Percentiles rank a stretch among this genome's conserved stretches.
These are phyloP conservation scores for Crithidia fasciculata DNA, from an alignment of 208 protist species.

Conservation along the genomic window DNA sequence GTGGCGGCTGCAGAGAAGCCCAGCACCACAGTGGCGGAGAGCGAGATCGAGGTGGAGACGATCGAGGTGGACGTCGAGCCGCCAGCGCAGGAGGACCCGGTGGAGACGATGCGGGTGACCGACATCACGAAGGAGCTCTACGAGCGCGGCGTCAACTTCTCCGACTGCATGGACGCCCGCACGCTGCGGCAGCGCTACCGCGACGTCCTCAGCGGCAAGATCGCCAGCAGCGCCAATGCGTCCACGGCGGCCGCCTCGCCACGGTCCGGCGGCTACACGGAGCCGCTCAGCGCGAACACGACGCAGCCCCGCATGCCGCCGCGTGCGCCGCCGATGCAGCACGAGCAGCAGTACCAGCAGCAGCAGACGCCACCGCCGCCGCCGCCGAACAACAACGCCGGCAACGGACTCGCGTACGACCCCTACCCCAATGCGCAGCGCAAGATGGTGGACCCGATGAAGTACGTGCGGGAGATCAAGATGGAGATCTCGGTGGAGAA, in stretches of 20 bases:
- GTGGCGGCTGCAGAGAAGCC: background rate
- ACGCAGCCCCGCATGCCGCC: conserved; percentile 49
- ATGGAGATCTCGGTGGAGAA: conserved; percentile 84
- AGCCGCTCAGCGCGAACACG: conserved; percentile 38
- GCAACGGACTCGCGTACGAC: conserved; percentile 72
- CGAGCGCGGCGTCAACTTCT: conserved; percentile 88
- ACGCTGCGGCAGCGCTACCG: conserved; percentile 86
- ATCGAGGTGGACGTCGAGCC: conserved; percentile 87
- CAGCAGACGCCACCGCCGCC: conserved; percentile 25
- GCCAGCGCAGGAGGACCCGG: conserved; percentile 35
- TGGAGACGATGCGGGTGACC: conserved; percentile 82
- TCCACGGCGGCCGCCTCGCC: background rate
- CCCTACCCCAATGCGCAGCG: conserved; percentile 90
- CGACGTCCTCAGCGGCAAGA: conserved; percentile 76
- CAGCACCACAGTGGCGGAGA: conserved; percentile 16
- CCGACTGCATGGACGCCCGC: conserved; percentile 86
- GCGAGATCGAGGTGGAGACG: conserved; percentile 86
- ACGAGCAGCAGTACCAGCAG: conserved; percentile 44
- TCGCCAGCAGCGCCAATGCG: conserved; percentile 20
- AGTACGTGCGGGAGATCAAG: conserved; percentile 89
- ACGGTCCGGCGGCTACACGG: conserved; percentile 27
- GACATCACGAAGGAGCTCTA: conserved; percentile 92
- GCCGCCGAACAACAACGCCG: conserved; percentile 52
- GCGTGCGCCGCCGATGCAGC: conserved; percentile 21
- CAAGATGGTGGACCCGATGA: conserved; percentile 93